Conservation (phyloP, 306 rosid species). For the Fagus crenata region DNA sequence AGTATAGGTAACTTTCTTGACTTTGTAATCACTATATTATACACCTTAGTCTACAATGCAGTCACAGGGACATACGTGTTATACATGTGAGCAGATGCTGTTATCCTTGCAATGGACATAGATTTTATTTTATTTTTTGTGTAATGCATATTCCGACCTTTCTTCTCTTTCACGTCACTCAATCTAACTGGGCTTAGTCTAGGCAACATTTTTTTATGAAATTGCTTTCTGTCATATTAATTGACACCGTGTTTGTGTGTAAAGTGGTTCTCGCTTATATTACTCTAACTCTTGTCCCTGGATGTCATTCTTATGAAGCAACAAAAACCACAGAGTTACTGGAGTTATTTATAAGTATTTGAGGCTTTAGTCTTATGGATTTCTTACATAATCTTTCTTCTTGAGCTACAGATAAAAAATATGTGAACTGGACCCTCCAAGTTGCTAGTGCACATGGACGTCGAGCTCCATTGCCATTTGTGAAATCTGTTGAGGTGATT, state of each 20-base stretch:
- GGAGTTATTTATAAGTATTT: constrained; percentile 4
- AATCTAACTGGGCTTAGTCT: constrained; percentile 1
- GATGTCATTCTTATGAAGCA: constrained; percentile 1
- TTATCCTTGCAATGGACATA: neutral
- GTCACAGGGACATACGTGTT: neutral
- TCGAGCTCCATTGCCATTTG: constrained; percentile 79
- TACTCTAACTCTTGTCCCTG: constrained; percentile 13
- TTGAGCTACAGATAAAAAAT: constrained; percentile 69
- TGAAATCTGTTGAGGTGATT: constrained; percentile 85
- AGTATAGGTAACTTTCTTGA: constrained; percentile 61
- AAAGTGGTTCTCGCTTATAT: constrained; percentile 11
- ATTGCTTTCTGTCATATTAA: constrained; percentile 8
- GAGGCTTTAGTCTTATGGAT: constrained; percentile 29
- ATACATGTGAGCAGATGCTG: neutral
- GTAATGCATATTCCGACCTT: neutral
- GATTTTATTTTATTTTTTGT: neutral
- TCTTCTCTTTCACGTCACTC: neutral
- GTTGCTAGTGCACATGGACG: constrained; percentile 73
- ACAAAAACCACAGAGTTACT: constrained; percentile 7
- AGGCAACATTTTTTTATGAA: neutral
- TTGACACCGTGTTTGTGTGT: constrained; percentile 1
- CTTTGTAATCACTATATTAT: constrained; percentile 25
- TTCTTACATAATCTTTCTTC: constrained; percentile 33
- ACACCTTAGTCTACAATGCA: neutral
- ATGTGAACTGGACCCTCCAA: constrained; percentile 92